A percentile compares a stretch with the other conserved stretches of the same genome.
These are phyloP conservation scores for Pyrrhoderma noxium DNA, from an alignment of 1,284 basidiomycete genomes.

Conservation along the genomic window DNA sequence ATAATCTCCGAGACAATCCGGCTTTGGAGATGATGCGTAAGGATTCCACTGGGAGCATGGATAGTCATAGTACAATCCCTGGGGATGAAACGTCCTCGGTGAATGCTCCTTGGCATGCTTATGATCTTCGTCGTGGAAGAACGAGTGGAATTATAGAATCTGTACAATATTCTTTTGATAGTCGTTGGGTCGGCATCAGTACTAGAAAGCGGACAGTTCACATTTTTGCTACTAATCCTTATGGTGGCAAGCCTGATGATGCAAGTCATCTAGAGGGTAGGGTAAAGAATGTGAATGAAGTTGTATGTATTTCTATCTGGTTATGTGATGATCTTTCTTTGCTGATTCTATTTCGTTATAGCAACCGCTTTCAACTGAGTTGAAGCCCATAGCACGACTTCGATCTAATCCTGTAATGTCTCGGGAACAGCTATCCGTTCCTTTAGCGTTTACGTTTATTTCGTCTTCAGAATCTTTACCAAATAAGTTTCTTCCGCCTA, in stretches of 20 bases:
- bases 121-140: slow-evolving; percentile 63
- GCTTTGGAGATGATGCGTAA: neutral
- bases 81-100: slow-evolving; percentile 19
- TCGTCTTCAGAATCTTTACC: slow-evolving; percentile 33
- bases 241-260: slow-evolving; percentile 61
- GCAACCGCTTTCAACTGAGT: slow-evolving; percentile 46
- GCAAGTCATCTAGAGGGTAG: slow-evolving; percentile 54
- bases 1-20: slow-evolving; percentile 3
- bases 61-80: slow-evolving; percentile 1
- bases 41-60: slow-evolving; percentile 9
- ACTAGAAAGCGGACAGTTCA: slow-evolving; percentile 61
- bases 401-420: slow-evolving; percentile 32
- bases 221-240: slow-evolving; percentile 70
- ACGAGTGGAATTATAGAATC: slow-evolving; percentile 59
- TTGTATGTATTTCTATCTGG: slow-evolving; percentile 34
- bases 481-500: slow-evolving; percentile 33
- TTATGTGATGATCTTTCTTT: neutral
- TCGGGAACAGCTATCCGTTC: slow-evolving; percentile 29
- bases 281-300: slow-evolving; percentile 46
- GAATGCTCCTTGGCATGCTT: slow-evolving; percentile 49
- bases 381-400: slow-evolving; percentile 53
- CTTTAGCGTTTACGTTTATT: slow-evolving; percentile 53
- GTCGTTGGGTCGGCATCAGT: slow-evolving; percentile 64
- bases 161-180: slow-evolving; percentile 54
- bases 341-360: slow-evolving; percentile 21